phyloP scores from a whole-genome alignment of 331 rosid species.

The Malus hybrid region DNA sequence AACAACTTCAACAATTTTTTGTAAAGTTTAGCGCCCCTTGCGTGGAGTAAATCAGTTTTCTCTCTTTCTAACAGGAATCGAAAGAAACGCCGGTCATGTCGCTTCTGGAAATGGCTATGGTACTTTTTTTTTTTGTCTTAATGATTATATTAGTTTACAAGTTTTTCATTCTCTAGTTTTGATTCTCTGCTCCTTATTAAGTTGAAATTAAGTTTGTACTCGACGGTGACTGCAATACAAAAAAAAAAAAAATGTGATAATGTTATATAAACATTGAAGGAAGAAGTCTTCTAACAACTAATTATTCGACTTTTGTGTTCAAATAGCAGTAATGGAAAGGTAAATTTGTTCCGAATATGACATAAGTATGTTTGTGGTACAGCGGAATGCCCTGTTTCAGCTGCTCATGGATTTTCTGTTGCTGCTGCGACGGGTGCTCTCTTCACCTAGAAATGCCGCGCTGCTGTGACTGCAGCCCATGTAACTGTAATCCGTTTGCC shows the following conservation, averaged over 20 bases:
- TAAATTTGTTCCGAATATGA: background rate
- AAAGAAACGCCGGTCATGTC: conserved; percentile 60
- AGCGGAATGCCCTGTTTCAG: conserved; percentile 71
- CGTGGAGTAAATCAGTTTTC: conserved; percentile 5
- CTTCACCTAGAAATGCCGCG: conserved; percentile 48
- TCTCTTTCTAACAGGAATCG: conserved; percentile 48
- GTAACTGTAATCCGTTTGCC: conserved; percentile 39
- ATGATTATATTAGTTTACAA: background rate
- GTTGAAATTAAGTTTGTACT: background rate
- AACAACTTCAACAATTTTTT: background rate
- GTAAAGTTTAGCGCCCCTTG: conserved; percentile 7
- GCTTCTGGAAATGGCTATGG: conserved; percentile 97
- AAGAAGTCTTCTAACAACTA: background rate
- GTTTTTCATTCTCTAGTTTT: background rate
- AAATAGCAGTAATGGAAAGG: background rate
- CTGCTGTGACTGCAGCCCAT: conserved; percentile 41
- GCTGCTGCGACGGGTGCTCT: conserved; percentile 56
- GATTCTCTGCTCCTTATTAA: background rate
- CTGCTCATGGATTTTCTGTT: conserved; percentile 81
- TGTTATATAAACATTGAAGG: background rate
- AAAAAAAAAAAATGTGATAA: background rate
- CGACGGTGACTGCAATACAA: background rate
- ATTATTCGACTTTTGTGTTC: too few relatives aligned
- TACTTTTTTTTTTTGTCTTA: conserved; percentile 15
- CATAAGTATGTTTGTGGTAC: conserved; percentile 17